Percentiles rank a stretch among this genome's conserved stretches.
Conservation (phyloP, 2,329 filamentous ascomycete species). For the Colletotrichum falcatum region DNA sequence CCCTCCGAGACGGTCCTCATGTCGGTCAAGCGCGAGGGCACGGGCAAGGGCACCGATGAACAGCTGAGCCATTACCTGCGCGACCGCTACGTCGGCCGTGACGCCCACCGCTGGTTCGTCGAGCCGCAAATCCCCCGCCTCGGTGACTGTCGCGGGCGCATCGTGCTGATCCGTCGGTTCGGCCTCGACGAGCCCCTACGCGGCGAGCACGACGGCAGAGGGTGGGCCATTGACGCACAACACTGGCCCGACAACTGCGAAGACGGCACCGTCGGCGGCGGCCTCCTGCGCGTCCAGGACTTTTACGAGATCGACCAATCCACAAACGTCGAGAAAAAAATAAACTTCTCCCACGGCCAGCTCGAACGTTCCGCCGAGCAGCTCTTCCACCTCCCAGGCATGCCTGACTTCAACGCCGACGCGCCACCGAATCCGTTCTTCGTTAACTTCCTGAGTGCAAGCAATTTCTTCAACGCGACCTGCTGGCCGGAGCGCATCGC, state of each 20-base stretch:
- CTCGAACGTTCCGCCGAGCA: constrained; percentile 76
- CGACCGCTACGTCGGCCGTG: constrained; percentile 73
- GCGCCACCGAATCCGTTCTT: constrained; percentile 72
- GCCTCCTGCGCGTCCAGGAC: constrained; percentile 88
- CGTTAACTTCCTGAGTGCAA: constrained; percentile 90
- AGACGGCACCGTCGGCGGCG: constrained; percentile 76
- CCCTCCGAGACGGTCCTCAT: constrained; percentile 87
- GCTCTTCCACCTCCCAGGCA: constrained; percentile 57
- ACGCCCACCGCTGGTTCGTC: constrained; percentile 77
- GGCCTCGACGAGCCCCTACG: constrained; percentile 67
- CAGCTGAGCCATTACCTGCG: constrained; percentile 81
- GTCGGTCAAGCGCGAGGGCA: constrained; percentile 91
- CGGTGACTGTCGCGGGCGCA: constrained; percentile 82
- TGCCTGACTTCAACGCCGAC: constrained; percentile 44
- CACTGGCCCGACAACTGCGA: constrained; percentile 91
- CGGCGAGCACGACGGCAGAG: constrained; percentile 61
- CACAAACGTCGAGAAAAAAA: constrained; percentile 83
- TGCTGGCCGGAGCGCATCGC: constrained; percentile 97
- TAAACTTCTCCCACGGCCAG: constrained; percentile 78
- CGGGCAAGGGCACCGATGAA: constrained; percentile 81
- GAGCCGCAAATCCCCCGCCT: constrained; percentile 81
- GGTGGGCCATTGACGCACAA: constrained; percentile 71
- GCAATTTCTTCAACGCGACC: constrained; percentile 91
- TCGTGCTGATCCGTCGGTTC: constrained; percentile 88
- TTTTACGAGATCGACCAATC: constrained; percentile 89